Evolutionary conservation across 768 basidiomycete species (phyloP).

Genomic region (Russula ochroleuca): DNA sequence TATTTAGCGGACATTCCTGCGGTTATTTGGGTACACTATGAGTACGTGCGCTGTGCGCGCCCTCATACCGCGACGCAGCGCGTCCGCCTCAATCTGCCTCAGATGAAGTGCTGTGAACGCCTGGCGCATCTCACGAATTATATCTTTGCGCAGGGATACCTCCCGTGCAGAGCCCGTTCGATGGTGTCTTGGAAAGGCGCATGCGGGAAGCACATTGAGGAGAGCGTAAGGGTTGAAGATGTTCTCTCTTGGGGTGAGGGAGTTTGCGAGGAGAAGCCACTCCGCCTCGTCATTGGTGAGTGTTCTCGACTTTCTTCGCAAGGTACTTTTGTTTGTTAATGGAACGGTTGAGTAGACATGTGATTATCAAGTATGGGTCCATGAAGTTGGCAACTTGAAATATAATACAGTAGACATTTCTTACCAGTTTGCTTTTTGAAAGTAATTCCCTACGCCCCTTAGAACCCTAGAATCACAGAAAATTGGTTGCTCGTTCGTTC

Average conservation of each 20-base stretch:
- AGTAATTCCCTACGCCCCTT: neutral
- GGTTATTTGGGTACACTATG: slow-evolving; percentile 45
- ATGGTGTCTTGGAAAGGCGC: slow-evolving; percentile 42
- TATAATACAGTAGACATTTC: neutral
- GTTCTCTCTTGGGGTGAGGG: slow-evolving; percentile 36
- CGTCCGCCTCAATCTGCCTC: slow-evolving; percentile 37
- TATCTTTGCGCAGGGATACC: slow-evolving; percentile 42
- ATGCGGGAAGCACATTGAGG: slow-evolving; percentile 37
- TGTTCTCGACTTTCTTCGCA: neutral
- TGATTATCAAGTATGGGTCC: neutral
- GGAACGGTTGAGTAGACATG: neutral
- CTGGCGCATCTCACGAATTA: slow-evolving; percentile 48
- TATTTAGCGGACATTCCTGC: slow-evolving; percentile 40
- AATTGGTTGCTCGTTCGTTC: no score
- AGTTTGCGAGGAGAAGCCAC: slow-evolving; percentile 36
- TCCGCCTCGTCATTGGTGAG: slow-evolving; percentile 40
- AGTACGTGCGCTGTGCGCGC: slow-evolving; percentile 36
- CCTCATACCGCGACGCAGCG: slow-evolving; percentile 41
- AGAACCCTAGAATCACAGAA: no score
- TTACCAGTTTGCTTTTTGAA: neutral
- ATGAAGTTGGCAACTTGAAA: neutral
- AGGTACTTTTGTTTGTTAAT: neutral
- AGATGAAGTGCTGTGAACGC: slow-evolving; percentile 35
- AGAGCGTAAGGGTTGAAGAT: slow-evolving; percentile 31
- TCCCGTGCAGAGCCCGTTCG: slow-evolving; percentile 36